A percentile compares a stretch with the other conserved stretches of the same genome.
Evolutionary conservation across 495 filamentous ascomycete genomes (phyloP).

Genomic region (Daldinia concentrica): DNA sequence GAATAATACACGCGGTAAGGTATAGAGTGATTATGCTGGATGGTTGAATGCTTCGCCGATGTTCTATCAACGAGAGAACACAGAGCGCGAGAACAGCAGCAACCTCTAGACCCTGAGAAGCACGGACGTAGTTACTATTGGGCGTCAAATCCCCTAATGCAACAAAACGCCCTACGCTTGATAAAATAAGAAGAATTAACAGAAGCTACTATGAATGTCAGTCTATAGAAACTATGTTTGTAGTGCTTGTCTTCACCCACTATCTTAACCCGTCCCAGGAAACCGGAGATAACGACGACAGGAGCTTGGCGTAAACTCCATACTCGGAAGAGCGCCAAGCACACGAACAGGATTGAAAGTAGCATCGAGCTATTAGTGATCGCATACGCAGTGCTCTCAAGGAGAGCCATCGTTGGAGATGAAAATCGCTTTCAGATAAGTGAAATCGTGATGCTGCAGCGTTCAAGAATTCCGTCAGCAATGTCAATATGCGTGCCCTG

Average conservation of each 20-base stretch:
- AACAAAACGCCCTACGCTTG: slow-evolving; percentile 7
- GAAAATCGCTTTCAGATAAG: background rate
- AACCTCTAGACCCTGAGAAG: slow-evolving; percentile 11
- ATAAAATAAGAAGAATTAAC: slow-evolving; percentile 11
- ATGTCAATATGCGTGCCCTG: background rate
- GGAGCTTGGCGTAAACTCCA: slow-evolving; percentile 12
- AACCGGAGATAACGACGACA: slow-evolving; percentile 6
- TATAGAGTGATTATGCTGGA: slow-evolving; percentile 50
- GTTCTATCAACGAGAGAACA: slow-evolving; percentile 21
- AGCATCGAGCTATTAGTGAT: slow-evolving; percentile 16
- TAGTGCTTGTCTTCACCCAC: background rate
- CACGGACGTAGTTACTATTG: background rate
- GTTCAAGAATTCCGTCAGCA: slow-evolving; percentile 11
- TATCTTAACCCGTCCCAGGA: slow-evolving; percentile 19
- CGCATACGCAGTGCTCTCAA: background rate
- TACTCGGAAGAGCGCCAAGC: slow-evolving; percentile 1
- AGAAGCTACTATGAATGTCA: slow-evolving; percentile 18
- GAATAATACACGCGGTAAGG: slow-evolving; percentile 61
- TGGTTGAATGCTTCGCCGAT: slow-evolving; percentile 15
- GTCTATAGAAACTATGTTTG: background rate
- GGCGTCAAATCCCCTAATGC: background rate
- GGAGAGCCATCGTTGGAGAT: slow-evolving; percentile 12
- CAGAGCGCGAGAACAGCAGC: slow-evolving; percentile 10
- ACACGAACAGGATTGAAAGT: slow-evolving; percentile 16
- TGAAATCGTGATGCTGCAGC: background rate